These are phyloP conservation scores for Picea glauca DNA, from an alignment of 75 land plant species.

Conservation along the genomic window DNA sequence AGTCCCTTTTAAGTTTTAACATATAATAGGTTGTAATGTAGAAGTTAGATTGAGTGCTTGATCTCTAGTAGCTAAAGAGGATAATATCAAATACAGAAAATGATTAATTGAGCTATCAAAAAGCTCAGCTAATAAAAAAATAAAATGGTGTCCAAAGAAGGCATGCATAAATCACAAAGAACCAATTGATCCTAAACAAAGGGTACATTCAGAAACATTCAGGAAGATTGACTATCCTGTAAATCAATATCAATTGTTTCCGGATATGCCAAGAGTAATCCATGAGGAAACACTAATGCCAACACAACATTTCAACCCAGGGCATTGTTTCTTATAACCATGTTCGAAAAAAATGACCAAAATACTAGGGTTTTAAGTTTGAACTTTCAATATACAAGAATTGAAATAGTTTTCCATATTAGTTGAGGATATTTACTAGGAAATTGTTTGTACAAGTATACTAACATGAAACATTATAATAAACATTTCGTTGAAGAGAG, in stretches of 20 bases:
- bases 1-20: conserved; percentile 35
- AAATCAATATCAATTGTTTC: too few relatives aligned
- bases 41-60: conserved; percentile 51
- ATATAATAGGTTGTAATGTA: conserved; percentile 47
- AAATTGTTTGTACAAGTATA: too few relatives aligned
- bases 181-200: neutral
- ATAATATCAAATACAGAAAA: conserved; percentile 11
- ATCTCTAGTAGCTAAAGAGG: conserved; percentile 14
- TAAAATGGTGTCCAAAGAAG: neutral
- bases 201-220: neutral
- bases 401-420: too few relatives aligned
- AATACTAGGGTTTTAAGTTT: too few relatives aligned
- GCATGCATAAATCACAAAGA: neutral
- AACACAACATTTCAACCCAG: too few relatives aligned
- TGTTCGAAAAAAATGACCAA: too few relatives aligned
- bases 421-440: too few relatives aligned
- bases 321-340: too few relatives aligned
- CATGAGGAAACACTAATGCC: neutral
- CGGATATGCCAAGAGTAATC: neutral
- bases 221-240: neutral
- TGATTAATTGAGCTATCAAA: neutral
- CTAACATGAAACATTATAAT: too few relatives aligned
- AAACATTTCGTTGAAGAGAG: too few relatives aligned
- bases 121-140: neutral
- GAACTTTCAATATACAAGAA: too few relatives aligned